Evolutionary conservation across 176 grass and related monocot species (phyloP), one percentile per base, ranked within the genome.

Genomic region (Poa pratensis): DNA sequence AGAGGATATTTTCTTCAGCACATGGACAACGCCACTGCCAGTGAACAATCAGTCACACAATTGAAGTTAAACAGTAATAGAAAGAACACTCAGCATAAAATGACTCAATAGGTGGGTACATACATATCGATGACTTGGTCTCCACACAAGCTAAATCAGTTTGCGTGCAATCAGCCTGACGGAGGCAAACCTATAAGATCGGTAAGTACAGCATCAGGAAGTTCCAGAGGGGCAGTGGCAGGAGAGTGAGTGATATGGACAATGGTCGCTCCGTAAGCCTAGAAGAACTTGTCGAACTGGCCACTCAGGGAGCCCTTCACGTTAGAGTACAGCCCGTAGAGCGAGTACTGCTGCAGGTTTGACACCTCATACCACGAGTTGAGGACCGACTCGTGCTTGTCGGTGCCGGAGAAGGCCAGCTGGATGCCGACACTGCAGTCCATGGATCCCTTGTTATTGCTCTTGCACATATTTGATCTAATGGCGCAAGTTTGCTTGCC

Each of bases 301-400:
- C 84, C 81, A 12, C 90, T 88, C 53, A 96, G 81, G 65, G 91
- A 86, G 69, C 80, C 90, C 82, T 83, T 99, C 60, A 96, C 86
- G 85, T 99, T 92, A 15, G 91, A 94, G 78, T 96, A 99, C 27
- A 99, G 86, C 19, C 90, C 90, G 15, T 91, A 96, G 4, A 99
- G 94, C 65, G 93, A 94, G 83, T 99, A 96, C 83, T 99, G 97
- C 24, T 85, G 92, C 22, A 99, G 88, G 52, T 99, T 96, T 45
- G 97, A 89, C 6, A 94, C 97, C 72, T 99, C 97, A 5, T 99
- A 99, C 97, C 97, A 99, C 11, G 97, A 99, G 73, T 99, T 99
- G 23, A 99, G 90, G 61, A 96, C 94, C 3, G 90, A 77, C 13
- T 94, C 92, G 3, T 99, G 97, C 86, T 94, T 96, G 69, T 99